phyloP scores from a whole-genome alignment of 139 green algal species.

The Chara braunii region DNA sequence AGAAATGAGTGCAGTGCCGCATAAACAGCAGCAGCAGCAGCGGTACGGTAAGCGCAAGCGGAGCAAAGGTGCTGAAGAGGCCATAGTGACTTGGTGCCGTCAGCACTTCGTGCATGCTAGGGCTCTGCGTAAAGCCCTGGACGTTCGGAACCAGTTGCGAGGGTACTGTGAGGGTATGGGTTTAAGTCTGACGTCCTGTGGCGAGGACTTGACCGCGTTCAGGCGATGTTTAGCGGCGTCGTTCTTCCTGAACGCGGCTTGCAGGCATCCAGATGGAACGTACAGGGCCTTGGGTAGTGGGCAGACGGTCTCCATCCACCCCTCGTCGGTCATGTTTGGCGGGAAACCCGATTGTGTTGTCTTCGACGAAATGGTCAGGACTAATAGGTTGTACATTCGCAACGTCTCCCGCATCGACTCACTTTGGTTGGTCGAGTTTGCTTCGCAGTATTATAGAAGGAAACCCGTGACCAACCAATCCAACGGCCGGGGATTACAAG shows the following conservation, averaged over 20 bases:
- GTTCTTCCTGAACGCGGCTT: constrained; percentile 86
- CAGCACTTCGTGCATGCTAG: constrained; percentile 89
- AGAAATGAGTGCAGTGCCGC: too few relatives aligned
- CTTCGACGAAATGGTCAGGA: constrained; percentile 92
- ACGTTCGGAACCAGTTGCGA: constrained; percentile 64
- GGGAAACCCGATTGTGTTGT: constrained; percentile 51
- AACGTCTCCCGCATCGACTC: constrained; percentile 82
- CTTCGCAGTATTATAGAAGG: constrained; percentile 92
- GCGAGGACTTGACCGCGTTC: constrained; percentile 57
- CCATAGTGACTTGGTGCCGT: too few relatives aligned
- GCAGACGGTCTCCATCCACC: constrained; percentile 85
- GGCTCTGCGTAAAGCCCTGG: constrained; percentile 80
- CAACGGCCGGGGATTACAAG: too few relatives aligned
- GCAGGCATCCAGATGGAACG: constrained; percentile 62
- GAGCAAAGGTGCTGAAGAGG: too few relatives aligned
- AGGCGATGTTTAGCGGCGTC: constrained; percentile 40
- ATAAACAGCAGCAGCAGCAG: too few relatives aligned
- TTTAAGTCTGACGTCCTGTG: constrained; percentile 68
- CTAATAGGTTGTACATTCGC: constrained; percentile 92
- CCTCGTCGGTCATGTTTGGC: constrained; percentile 65
- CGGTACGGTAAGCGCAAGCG: too few relatives aligned
- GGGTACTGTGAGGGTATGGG: constrained; percentile 87
- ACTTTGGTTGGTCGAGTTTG: constrained; percentile 89
- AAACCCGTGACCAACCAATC: too few relatives aligned
- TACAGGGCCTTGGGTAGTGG: constrained; percentile 78